Conservation (phyloP, 2,329 filamentous ascomycete genomes). For the Alternaria sp. region DNA sequence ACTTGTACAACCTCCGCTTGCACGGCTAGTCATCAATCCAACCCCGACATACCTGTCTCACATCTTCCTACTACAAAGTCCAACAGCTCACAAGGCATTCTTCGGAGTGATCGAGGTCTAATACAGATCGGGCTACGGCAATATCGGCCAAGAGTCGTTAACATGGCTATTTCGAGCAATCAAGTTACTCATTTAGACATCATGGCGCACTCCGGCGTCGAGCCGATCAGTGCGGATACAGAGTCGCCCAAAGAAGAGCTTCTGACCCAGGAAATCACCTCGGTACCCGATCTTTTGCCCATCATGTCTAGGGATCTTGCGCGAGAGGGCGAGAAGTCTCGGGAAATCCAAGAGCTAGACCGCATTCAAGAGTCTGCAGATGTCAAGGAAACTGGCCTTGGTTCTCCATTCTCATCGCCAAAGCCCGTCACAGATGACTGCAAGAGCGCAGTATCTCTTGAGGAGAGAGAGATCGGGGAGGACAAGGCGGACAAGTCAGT, state of each 20-base stretch:
- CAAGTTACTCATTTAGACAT: too few species aligned
- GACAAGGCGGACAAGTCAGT: accelerated
- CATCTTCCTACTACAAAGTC: not conserved
- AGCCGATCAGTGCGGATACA: accelerated
- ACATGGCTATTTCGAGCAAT: not conserved
- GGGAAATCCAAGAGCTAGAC: not conserved
- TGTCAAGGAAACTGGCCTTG: not conserved
- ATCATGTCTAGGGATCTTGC: too few species aligned
- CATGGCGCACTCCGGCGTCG: too few species aligned
- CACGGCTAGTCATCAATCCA: not conserved
- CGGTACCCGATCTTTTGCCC: not conserved
- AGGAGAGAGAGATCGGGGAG: not conserved
- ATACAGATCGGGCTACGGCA: accelerated
- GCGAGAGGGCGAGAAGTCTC: not conserved
- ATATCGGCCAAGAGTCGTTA: not conserved
- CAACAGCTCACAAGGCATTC: not conserved
- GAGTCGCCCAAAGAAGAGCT: too few species aligned
- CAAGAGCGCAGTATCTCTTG: not conserved
- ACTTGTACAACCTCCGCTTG: not conserved
- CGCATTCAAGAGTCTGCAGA: too few species aligned
- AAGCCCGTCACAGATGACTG: not conserved
- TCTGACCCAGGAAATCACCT: not conserved
- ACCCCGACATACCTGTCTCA: not conserved
- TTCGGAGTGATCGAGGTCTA: not conserved
- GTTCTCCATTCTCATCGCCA: not conserved